A percentile compares a stretch with the other conserved stretches of the same genome.
phyloP scores from a whole-genome alignment of 1,284 basidiomycete species.

The Neonothopanus nambi region DNA sequence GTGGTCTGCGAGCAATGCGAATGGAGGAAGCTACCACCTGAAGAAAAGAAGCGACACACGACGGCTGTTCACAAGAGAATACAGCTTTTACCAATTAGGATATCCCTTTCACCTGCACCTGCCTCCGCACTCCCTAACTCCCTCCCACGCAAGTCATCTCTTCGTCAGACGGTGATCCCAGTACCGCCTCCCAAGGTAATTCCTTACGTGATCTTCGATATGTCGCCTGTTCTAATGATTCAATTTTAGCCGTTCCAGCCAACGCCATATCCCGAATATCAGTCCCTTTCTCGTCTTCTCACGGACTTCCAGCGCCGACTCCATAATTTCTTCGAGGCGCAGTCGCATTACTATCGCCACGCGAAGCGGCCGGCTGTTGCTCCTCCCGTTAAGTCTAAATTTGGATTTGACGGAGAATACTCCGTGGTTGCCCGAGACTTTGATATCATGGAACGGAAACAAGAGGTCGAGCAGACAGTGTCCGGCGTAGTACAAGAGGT shows the following conservation, averaged over 20 bases:
- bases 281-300: constrained; percentile 36
- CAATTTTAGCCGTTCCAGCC: constrained; percentile 7
- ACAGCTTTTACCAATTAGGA: neutral
- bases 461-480: constrained; percentile 30
- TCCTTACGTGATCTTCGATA: constrained; percentile 13
- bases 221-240: constrained; percentile 7
- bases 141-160: neutral
- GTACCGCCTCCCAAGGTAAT: constrained; percentile 18
- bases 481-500: constrained; percentile 37
- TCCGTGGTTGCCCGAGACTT: constrained; percentile 47
- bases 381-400: constrained; percentile 27
- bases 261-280: constrained; percentile 39
- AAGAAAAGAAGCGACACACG: neutral
- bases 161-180: neutral
- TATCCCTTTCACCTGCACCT: neutral
- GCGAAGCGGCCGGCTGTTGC: constrained; percentile 18
- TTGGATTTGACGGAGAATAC: constrained; percentile 57
- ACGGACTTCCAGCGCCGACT: constrained; percentile 38
- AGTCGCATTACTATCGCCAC: constrained; percentile 32
- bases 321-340: constrained; percentile 40
- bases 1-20: constrained; percentile 10
- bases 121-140: neutral
- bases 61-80: constrained; percentile 4
- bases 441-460: constrained; percentile 31
- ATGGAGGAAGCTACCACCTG: constrained; percentile 7